These are phyloP conservation scores for Penicillium aurantiogriseum DNA, from an alignment of 2,329 filamentous ascomycete species.

Conservation along the genomic window DNA sequence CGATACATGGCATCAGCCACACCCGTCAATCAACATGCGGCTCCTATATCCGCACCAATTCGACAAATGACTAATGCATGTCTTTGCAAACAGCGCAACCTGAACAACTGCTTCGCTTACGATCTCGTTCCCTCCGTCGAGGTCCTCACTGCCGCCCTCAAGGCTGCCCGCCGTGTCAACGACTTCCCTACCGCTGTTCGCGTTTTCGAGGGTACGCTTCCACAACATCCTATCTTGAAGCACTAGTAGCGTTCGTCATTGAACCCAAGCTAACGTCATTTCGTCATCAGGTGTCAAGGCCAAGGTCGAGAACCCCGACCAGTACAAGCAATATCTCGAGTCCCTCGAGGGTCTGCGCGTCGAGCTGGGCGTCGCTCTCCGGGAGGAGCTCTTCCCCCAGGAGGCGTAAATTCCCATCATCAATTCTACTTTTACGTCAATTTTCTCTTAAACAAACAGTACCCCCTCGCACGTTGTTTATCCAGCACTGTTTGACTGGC, in stretches of 20 bases:
- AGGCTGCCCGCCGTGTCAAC: slow-evolving; percentile 92
- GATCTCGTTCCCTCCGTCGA: slow-evolving; percentile 94
- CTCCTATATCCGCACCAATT: background rate
- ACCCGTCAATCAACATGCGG: background rate
- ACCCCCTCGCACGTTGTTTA: slow-evolving; percentile 15
- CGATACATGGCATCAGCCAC: slow-evolving; percentile 15
- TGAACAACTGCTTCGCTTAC: slow-evolving; percentile 99
- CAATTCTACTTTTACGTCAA: slow-evolving; percentile 24
- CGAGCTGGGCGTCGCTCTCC: slow-evolving; percentile 87
- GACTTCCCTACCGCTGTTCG: slow-evolving; percentile 98
- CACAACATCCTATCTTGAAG: slow-evolving; percentile 2
- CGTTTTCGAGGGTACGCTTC: slow-evolving; percentile 86
- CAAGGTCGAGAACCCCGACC: slow-evolving; percentile 97
- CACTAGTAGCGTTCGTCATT: background rate
- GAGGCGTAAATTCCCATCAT: slow-evolving; percentile 38
- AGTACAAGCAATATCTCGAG: slow-evolving; percentile 93
- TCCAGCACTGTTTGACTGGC: slow-evolving; percentile 18
- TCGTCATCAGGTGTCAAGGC: slow-evolving; percentile 78
- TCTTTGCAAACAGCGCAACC: slow-evolving; percentile 64
- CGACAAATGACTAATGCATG: slow-evolving; percentile 12
- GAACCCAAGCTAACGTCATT: slow-evolving; percentile 4
- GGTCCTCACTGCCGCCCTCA: slow-evolving; percentile 87
- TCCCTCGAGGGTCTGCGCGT: slow-evolving; percentile 90
- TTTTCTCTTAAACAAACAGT: slow-evolving; percentile 22
- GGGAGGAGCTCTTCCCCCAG: slow-evolving; percentile 86